Conservation (phyloP, 23 red algal genomes). For the Gracilaria vermiculophylla region DNA sequence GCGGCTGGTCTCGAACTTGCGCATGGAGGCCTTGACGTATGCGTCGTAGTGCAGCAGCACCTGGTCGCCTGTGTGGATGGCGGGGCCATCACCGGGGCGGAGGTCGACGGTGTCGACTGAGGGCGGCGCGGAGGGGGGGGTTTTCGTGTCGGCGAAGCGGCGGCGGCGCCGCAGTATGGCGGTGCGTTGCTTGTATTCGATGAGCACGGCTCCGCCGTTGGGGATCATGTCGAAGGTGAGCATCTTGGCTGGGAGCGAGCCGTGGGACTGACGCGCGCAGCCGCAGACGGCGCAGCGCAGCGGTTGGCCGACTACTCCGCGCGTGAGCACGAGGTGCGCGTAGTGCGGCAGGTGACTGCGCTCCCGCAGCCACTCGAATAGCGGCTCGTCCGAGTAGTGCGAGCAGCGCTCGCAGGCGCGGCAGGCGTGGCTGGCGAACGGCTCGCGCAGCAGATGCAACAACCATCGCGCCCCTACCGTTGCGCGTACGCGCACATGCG, state of each 20-base stretch:
- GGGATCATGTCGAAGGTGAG: constrained; percentile 37
- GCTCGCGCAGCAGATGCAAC: neutral
- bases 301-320: neutral
- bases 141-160: neutral
- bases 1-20: constrained; percentile 9
- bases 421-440: neutral
- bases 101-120: neutral
- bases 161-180: neutral
- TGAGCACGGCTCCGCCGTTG: constrained; percentile 38
- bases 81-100: constrained; percentile 13
- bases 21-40: neutral
- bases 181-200: neutral
- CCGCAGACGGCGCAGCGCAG: constrained; percentile 10
- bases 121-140: neutral
- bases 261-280: constrained; percentile 1
- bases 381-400: neutral
- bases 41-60: constrained; percentile 25
- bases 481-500: neutral
- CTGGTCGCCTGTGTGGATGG: neutral
- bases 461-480: no score
- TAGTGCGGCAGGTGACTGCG: neutral
- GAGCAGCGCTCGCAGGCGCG: neutral
- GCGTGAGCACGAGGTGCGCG: neutral
- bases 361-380: neutral
- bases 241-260: neutral